Base-by-base conservation (phyloP, 2,329 filamentous ascomycete genomes). In the Colletotrichum ledebouriae region DNA sequence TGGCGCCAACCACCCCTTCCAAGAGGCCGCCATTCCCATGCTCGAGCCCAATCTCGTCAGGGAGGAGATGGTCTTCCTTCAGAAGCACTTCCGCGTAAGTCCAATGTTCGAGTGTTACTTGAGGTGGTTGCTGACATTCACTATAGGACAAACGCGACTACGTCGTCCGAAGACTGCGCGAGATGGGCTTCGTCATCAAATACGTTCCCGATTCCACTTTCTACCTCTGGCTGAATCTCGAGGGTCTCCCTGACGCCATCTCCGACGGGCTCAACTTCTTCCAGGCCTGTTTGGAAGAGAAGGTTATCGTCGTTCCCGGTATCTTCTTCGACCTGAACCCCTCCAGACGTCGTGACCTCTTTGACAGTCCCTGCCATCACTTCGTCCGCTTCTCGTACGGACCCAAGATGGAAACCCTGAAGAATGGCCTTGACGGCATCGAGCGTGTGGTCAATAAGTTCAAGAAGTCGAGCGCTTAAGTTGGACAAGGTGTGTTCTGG, bases 321-420 rank as follows among this genome's bases (percentile, higher is more conserved):
- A 98, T 98, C 79, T 98, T 98, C 87, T 98, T 98, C 78, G 95
- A 98, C 76, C 82, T 98, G 72, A 98, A 98, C 83, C 95, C 95
- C 4, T 91, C 92, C 41, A 92, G 94, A 78, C 87, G 95, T 72
- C 87, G 95, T 77, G 95, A 98, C 79, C 81, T 98, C 73, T 98
- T 98, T 73, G 95, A 98, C 81, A 93, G 89, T 73, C 95, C 95
- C 68, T 98, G 95, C 81, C 95, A 98, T 81, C 92, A 96, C 81
- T 97, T 95, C 78, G 92, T 97, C 33, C 87, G 94, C 59, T 87
- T 97, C 74, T 94, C 91, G 63, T 97, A 96, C 76, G 94, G 94
- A 0, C 94, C 94, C 3, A 90, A 87, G 75, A 92, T 95, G 89
- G 92, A 94, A 11, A 87, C 89, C 44, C 82, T 97, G 64, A 89